These are phyloP conservation scores for Sporothrix schenckii DNA, from an alignment of 2,329 filamentous ascomycete genomes.

Conservation along the genomic window DNA sequence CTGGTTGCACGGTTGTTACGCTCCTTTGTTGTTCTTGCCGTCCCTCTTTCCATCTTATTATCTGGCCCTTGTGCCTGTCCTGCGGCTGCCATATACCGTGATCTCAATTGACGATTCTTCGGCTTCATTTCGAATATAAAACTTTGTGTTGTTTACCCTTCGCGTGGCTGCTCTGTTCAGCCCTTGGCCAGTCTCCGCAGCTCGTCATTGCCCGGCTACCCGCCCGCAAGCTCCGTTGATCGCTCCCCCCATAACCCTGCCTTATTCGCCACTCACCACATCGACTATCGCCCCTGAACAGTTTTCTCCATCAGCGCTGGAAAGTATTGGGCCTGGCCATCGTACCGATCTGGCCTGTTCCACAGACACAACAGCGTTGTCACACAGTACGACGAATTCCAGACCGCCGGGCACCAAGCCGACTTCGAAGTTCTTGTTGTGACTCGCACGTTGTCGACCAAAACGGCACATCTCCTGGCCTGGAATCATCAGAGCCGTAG, in stretches of 20 bases:
- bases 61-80: neutral
- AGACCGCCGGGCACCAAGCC: constrained; percentile 13
- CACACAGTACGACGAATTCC: constrained; percentile 8
- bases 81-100: neutral
- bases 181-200: neutral
- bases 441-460: neutral
- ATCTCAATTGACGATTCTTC: neutral
- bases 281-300: constrained; percentile 13
- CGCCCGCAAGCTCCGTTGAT: constrained; percentile 15
- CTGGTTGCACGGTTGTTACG: neutral
- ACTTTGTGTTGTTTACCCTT: neutral
- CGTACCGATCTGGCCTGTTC: neutral
- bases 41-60: neutral
- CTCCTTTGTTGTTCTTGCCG: neutral
- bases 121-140: neutral
- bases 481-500: neutral
- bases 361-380: neutral
- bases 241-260: constrained; percentile 1
- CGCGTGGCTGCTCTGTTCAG: neutral
- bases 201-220: constrained; percentile 6
- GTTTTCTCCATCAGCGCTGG: neutral
- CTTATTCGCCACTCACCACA: constrained; percentile 17
- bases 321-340: too few relatives aligned
- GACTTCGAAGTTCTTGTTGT: neutral
- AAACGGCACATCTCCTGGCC: neutral